Base-by-base conservation (phyloP, 129 eudicot species). In the Sambucus nigra region DNA sequence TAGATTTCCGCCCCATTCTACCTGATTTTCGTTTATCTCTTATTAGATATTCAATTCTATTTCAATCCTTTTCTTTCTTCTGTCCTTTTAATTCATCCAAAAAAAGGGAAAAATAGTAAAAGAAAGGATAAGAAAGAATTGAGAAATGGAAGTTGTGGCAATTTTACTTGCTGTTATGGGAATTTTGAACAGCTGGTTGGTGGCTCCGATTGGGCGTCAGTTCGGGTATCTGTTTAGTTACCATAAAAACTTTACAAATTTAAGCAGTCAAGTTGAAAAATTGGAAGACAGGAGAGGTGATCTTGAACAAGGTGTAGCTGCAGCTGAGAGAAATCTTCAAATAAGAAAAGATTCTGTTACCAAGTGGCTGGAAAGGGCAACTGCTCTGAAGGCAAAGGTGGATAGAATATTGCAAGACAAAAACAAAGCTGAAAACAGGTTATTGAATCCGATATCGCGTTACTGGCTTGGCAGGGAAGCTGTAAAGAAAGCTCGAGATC, bases 401-500 rank as follows among this genome's bases (percentile, higher is more conserved):
- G 65, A 55, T 25, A 31, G 21, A 55, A 17, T 55, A 12, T 55
- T 63, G 50, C 41, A 46, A 21, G 21, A 12, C 31, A 8, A 35
- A 21, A 2, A 8, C 22, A 14, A 25, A 41, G 54, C 17, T 27
- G 59, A 35, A 24, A 67, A 58, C 49, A 21, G 61, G 55, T 50
- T 39, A 9, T 55, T 4, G 25, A 29, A 20, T 25, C 47, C 55
- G 10, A 62, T 47, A 28, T 39, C 51, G 7, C 46, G 69, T 19
- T 62, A 62, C 58, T 28, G 17, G 16, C 38, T 0, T 38, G 42
- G 70, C 61, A 70, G 29, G 58, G 57, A 55, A 42, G 76, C 76
- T 32, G 61, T 57, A 41, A 51, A 64, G 70, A 15, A 8, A 35
- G 42, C 42, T 35, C 42, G 13, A 7, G 13, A 35, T 12, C 4